These are phyloP conservation scores for Pueraria montana DNA, from an alignment of 306 rosid genomes.

Conservation along the genomic window DNA sequence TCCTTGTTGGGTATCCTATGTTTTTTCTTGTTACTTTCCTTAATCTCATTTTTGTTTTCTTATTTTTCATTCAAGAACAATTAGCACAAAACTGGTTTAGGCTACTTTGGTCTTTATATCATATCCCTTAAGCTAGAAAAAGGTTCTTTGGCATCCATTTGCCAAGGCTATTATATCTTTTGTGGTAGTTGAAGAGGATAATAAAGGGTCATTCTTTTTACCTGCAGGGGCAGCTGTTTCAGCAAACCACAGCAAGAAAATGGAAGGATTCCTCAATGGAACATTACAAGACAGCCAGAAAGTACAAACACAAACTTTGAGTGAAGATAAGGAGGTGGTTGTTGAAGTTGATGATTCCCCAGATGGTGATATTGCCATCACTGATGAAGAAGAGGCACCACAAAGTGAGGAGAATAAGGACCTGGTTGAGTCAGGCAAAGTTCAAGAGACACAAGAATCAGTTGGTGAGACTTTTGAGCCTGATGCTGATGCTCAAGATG, in stretches of 20 bases:
- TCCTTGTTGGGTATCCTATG: conserved; percentile 33
- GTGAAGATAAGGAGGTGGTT: conserved; percentile 39
- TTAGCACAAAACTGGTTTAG: conserved; percentile 1
- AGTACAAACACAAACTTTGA: conserved; percentile 24
- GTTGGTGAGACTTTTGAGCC: conserved; percentile 38
- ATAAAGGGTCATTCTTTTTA: background rate
- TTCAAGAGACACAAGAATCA: background rate
- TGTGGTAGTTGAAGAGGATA: conserved; percentile 48
- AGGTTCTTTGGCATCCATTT: conserved; percentile 26
- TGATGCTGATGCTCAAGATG: conserved; percentile 22
- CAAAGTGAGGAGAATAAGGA: conserved; percentile 34
- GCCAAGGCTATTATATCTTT: background rate
- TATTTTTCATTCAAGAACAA: background rate
- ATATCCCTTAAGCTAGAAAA: conserved; percentile 26
- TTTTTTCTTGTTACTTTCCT: background rate
- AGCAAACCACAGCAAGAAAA: conserved; percentile 49
- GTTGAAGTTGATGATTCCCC: conserved; percentile 37
- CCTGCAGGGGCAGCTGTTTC: conserved; percentile 17
- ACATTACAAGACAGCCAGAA: conserved; percentile 47
- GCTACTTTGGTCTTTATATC: background rate
- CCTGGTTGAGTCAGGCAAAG: conserved; percentile 27
- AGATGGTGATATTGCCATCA: conserved; percentile 33
- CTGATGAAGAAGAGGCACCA: conserved; percentile 44
- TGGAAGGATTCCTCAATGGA: conserved; percentile 64
- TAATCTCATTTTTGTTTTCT: background rate